Evolutionary conservation across 2,329 filamentous ascomycete species (phyloP).

Genomic region (Claviceps maximensis): DNA sequence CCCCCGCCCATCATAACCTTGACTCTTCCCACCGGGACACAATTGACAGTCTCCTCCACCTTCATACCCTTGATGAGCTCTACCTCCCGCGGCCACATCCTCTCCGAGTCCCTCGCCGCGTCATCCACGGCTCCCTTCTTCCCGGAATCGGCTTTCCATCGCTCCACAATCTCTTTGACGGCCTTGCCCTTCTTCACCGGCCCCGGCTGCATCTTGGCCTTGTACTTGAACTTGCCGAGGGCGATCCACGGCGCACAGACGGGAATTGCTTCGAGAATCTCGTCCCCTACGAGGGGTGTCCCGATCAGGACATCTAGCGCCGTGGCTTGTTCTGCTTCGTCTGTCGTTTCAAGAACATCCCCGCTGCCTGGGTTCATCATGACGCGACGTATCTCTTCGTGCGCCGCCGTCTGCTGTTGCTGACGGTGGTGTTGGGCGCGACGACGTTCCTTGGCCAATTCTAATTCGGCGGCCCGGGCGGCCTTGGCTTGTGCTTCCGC

Average conservation of each 20-base stretch:
- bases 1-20: constrained; percentile 60
- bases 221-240: constrained; percentile 69
- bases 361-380: constrained; percentile 48
- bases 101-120: constrained; percentile 48
- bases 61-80: constrained; percentile 73
- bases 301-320: constrained; percentile 63
- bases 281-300: constrained; percentile 66
- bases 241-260: constrained; percentile 54
- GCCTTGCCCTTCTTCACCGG: constrained; percentile 88
- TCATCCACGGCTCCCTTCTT: constrained; percentile 50
- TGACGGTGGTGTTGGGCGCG: constrained; percentile 67
- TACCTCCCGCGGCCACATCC: constrained; percentile 75
- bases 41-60: constrained; percentile 68
- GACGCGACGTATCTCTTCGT: constrained; percentile 54
- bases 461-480: constrained; percentile 53
- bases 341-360: constrained; percentile 46
- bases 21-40: constrained; percentile 67
- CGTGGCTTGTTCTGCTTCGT: constrained; percentile 39
- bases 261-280: constrained; percentile 55
- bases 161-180: constrained; percentile 74
- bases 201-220: constrained; percentile 87
- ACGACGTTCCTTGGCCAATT: constrained; percentile 60
- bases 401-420: constrained; percentile 61
- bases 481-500: constrained; percentile 56
- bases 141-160: constrained; percentile 56